Base-by-base conservation (phyloP, 139 green algal species). In the Picochlorum costavermella region DNA sequence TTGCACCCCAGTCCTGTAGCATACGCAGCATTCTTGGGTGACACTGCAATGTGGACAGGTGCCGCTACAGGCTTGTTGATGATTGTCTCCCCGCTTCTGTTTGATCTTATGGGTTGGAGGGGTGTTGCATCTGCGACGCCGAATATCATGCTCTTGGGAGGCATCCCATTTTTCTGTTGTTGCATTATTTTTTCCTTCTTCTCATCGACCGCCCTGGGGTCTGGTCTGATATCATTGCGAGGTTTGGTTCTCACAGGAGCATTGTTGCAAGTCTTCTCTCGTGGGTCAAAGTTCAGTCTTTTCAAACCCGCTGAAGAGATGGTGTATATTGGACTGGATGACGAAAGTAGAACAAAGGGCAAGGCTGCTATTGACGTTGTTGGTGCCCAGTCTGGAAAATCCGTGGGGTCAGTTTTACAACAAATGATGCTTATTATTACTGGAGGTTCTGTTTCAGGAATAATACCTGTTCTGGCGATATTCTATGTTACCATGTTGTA, bases 221-320 rank as follows among this genome's bases (percentile, higher is more conserved):
- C 30, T 4, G 65, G 60, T 5, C 14, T 29, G 30, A 60, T 63
- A 28, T 46, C 56, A 9, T 65, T 78, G 12, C 31, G 44, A 29
- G 65, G 23, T 6, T 63, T 93, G 14, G 83, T 91, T 23, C 70
- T 86, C 43, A 72, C 62, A 11, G 88, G 87, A 2, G 78, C 85
- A 3, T 29, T 86, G 66, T 77, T 94, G 56, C 90, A 91, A 71
- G 84, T 95, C 23, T 84, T 95, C 60, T 67, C 68, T 56, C 84
- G 83, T 63, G 82, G 79, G n/a, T 86, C 88, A 65, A 95, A 95
- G 80, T 95, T 95, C 71, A 80, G 55, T 23, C 77, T 96, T 76
- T 95, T 92, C 77, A 96, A 96, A 81, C 90, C 90, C 8, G 86
- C 89, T 8, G 90, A 96, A 70, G 90, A 96, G 78, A 96, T 96